Percentiles rank a stretch among this genome's conserved stretches.
These are phyloP conservation scores for Teratosphaeriaceae sp. DNA, from an alignment of 2,329 filamentous ascomycete genomes.

Conservation along the genomic window DNA sequence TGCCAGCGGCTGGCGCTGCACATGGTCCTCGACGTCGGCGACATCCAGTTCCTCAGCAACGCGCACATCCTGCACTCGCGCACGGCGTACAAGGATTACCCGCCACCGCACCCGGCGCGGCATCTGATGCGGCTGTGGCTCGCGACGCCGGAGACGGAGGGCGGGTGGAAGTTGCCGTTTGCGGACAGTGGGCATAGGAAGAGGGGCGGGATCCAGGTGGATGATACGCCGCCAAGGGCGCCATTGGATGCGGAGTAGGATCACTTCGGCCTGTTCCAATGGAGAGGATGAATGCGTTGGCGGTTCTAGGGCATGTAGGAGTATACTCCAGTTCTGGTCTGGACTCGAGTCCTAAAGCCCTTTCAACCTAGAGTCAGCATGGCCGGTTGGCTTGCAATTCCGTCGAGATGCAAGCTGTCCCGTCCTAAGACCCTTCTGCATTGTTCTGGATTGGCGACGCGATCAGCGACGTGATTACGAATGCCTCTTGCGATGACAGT, in stretches of 20 bases:
- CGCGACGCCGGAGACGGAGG: slow-evolving; percentile 71
- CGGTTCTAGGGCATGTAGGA: too few species aligned
- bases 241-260: slow-evolving; percentile 70
- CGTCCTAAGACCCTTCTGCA: too few species aligned
- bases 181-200: slow-evolving; percentile 78
- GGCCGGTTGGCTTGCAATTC: too few species aligned
- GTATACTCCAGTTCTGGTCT: too few species aligned
- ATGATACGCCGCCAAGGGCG: slow-evolving; percentile 68
- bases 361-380: too few species aligned
- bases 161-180: slow-evolving; percentile 80
- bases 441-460: too few species aligned
- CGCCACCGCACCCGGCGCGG: slow-evolving; percentile 61
- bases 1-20: slow-evolving; percentile 68
- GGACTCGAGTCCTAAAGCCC: too few species aligned
- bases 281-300: neutral
- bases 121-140: slow-evolving; percentile 83
- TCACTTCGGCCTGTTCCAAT: neutral
- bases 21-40: slow-evolving; percentile 80
- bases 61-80: slow-evolving; percentile 73
- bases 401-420: too few species aligned
- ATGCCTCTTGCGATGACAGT: too few species aligned
- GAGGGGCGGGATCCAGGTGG: slow-evolving; percentile 80
- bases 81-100: slow-evolving; percentile 69
- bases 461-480: too few species aligned
- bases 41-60: slow-evolving; percentile 83